Percentiles rank a stretch among this genome's conserved stretches.
These are phyloP conservation scores for Vitis hybrid DNA, from an alignment of 177 flowering plant genomes.

Conservation along the genomic window DNA sequence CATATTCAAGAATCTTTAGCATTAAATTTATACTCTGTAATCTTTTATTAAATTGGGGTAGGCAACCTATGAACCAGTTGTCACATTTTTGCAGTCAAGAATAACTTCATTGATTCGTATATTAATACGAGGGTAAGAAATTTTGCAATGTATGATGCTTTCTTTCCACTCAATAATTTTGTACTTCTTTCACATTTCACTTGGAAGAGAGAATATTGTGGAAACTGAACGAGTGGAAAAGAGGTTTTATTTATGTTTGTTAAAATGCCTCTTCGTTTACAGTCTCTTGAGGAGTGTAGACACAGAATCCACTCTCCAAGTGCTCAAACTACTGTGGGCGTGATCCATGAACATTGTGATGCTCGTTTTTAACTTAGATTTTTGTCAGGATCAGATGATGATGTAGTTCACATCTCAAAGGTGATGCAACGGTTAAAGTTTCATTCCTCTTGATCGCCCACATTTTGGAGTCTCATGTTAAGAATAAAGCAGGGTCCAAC, in stretches of 20 bases:
- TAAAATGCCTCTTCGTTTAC: not conserved
- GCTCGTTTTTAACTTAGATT: no score
- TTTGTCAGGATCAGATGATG: no score
- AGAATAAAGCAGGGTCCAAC: no score
- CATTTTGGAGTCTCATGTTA: no score
- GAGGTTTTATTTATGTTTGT: not conserved
- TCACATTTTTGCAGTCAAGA: not conserved
- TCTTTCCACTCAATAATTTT: not conserved
- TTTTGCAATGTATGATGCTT: slow-evolving; percentile 12
- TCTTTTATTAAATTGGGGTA: not conserved
- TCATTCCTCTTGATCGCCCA: no score
- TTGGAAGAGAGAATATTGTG: not conserved
- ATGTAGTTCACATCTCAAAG: no score
- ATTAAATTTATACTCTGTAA: not conserved
- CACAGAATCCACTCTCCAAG: not conserved
- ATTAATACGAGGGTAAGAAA: not conserved
- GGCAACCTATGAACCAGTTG: slow-evolving; percentile 2
- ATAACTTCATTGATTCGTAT: not conserved
- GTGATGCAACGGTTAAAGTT: no score
- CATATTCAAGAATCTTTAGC: no score
- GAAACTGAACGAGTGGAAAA: not conserved
- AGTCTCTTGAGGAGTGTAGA: not conserved
- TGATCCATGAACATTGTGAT: not conserved
- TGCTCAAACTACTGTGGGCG: not conserved
- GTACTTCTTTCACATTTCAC: not conserved